phyloP scores from a whole-genome alignment of 805 yeast species.

The Pichia scutulata region DNA sequence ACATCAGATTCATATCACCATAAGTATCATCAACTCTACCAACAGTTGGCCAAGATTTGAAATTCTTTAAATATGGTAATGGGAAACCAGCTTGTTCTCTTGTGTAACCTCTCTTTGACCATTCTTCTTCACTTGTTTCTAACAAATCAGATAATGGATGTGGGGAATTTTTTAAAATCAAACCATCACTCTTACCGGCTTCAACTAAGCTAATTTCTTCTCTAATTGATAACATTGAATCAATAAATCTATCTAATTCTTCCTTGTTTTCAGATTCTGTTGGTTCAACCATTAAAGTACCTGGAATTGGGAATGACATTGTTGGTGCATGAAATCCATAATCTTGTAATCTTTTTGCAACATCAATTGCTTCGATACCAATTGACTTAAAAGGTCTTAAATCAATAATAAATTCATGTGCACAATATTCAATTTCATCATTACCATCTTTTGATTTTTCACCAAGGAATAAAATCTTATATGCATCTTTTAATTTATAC shows the following conservation, averaged over 20 bases:
- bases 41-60: slow-evolving; percentile 94
- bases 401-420: slow-evolving; percentile 94
- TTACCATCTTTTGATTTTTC: slow-evolving; percentile 19
- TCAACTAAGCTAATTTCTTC: slow-evolving; percentile 71
- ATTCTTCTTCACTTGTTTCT: slow-evolving; percentile 49
- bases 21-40: slow-evolving; percentile 89
- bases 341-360: slow-evolving; percentile 95
- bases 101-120: slow-evolving; percentile 83
- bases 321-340: slow-evolving; percentile 99
- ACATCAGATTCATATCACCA: slow-evolving; percentile 86
- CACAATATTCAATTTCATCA: slow-evolving; percentile 61
- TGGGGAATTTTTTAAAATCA: slow-evolving; percentile 81
- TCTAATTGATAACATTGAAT: slow-evolving; percentile 77
- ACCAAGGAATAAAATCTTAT: slow-evolving; percentile 68
- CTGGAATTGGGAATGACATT: slow-evolving; percentile 97
- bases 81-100: slow-evolving; percentile 95
- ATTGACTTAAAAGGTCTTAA: slow-evolving; percentile 71
- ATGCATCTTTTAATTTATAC: slow-evolving; percentile 61
- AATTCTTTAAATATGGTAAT: slow-evolving; percentile 56
- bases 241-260: slow-evolving; percentile 86
- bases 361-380: slow-evolving; percentile 91
- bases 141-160: slow-evolving; percentile 80
- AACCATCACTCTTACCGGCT: slow-evolving; percentile 56
- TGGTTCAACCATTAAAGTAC: slow-evolving; percentile 96
- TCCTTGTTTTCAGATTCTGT: slow-evolving; percentile 88